Conservation (phyloP, 208 protist genomes). For the Acanthamoeba lugdunensis region DNA sequence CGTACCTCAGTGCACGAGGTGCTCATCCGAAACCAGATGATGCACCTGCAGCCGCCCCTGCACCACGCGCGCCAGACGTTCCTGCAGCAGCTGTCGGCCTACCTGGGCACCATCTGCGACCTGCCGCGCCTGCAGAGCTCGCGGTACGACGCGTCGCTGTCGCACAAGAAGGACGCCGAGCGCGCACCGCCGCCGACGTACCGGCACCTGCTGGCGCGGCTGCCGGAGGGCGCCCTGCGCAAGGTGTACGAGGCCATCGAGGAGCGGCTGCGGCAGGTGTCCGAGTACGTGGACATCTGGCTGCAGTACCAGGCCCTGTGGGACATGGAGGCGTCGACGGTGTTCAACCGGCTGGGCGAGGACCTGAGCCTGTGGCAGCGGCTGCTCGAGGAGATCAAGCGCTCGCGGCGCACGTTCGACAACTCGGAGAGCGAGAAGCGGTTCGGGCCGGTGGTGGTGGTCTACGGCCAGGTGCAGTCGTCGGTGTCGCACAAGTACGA, state of each 20-base stretch:
- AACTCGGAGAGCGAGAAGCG: conserved; percentile 81
- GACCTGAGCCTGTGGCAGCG: conserved; percentile 86
- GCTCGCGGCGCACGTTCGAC: conserved; percentile 87
- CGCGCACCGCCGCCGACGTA: conserved; percentile 19
- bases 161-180: conserved; percentile 60
- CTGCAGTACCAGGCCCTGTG: conserved; percentile 91
- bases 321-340: conserved; percentile 87
- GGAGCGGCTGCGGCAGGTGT: conserved; percentile 77
- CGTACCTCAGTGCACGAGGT: conserved; percentile 84
- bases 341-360: conserved; percentile 83
- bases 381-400: conserved; percentile 86
- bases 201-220: conserved; percentile 75
- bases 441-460: conserved; percentile 88
- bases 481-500: conserved; percentile 92
- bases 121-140: conserved; percentile 82
- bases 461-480: conserved; percentile 88
- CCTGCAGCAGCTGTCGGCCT: conserved; percentile 72
- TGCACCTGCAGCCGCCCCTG: conserved; percentile 86
- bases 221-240: conserved; percentile 79
- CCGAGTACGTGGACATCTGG: conserved; percentile 88
- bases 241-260: conserved; percentile 84
- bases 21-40: conserved; percentile 85
- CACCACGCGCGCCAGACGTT: conserved; percentile 83
- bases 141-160: conserved; percentile 79
- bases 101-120: conserved; percentile 79